Evolutionary conservation across 179 eudicot species (phyloP).

Genomic region (Gypsophila paniculata): DNA sequence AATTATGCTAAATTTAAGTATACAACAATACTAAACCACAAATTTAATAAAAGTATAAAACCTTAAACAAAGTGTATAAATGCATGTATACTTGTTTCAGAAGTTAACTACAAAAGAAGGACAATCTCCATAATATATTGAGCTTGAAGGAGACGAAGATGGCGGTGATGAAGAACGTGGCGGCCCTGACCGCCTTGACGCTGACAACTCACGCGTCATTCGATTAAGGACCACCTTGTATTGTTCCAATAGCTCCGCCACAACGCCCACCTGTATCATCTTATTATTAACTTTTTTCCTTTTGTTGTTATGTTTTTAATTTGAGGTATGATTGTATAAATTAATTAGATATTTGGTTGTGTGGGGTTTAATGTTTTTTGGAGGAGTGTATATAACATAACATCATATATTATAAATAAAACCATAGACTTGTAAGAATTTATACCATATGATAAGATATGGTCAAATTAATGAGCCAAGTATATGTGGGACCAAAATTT

Average conservation of each 20-base stretch:
- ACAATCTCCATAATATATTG: conserved; percentile 20
- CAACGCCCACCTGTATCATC: conserved; percentile 31
- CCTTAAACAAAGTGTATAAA: not conserved
- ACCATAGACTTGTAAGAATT: conserved; percentile 13
- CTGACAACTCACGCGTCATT: conserved; percentile 23
- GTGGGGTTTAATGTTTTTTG: conserved; percentile 10
- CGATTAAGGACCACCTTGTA: conserved; percentile 27
- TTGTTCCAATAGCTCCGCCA: conserved; percentile 29
- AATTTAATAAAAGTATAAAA: not conserved
- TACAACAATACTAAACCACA: not conserved
- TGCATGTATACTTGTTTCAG: not conserved
- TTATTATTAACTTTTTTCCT: not conserved
- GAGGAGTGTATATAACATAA: not conserved
- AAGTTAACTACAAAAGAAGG: conserved; percentile 34
- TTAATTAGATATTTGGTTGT: not conserved
- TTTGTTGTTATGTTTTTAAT: not conserved
- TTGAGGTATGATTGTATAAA: not conserved
- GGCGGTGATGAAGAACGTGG: not conserved
- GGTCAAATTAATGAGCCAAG: conserved; percentile 13
- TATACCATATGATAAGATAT: conserved; percentile 17
- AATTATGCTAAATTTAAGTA: too few relatives aligned
- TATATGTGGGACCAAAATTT: conserved; percentile 10
- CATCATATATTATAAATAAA: not conserved
- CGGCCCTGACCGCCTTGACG: conserved; percentile 18
- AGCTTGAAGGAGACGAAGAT: conserved; percentile 5